Evolutionary conservation across 768 basidiomycete genomes (phyloP).

Genomic region (Amanita thiersii): DNA sequence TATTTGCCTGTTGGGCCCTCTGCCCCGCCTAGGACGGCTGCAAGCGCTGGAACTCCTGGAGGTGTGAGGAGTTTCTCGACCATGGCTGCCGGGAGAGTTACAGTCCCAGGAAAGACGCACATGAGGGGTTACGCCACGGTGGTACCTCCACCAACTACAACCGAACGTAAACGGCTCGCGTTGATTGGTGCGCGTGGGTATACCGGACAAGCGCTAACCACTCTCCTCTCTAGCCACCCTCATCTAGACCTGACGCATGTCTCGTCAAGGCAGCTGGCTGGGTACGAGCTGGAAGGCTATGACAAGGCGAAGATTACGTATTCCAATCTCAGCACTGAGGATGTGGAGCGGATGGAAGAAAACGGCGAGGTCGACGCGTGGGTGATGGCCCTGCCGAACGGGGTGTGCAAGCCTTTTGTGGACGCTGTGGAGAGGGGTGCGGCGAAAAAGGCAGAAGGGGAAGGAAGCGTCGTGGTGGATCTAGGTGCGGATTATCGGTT

Average conservation of each 20-base stretch:
- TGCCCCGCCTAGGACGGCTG: conserved; percentile 45
- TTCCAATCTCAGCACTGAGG: conserved; percentile 67
- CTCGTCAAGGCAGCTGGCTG: conserved; percentile 91
- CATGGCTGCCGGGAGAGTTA: conserved; percentile 19
- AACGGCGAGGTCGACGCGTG: conserved; percentile 91
- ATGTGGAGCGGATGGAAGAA: conserved; percentile 87
- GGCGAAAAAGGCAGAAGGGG: conserved; percentile 38
- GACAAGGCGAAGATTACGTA: conserved; percentile 68
- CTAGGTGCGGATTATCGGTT: conserved; percentile 94
- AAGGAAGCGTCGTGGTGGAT: conserved; percentile 80
- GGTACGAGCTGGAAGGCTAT: conserved; percentile 72
- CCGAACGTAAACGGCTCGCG: conserved; percentile 80
- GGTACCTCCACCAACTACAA: conserved; percentile 34
- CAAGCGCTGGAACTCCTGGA: conserved; percentile 18
- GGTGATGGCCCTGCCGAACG: conserved; percentile 99
- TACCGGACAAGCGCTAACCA: conserved; percentile 89
- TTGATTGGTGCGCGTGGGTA: conserved; percentile 94
- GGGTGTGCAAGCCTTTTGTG: conserved; percentile 92
- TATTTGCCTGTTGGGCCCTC: conserved; percentile 85
- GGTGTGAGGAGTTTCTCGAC: conserved; percentile 57
- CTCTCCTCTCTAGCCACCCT: conserved; percentile 83
- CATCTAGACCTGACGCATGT: conserved; percentile 88
- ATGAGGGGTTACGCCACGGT: conserved; percentile 84
- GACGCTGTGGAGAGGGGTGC: conserved; percentile 84
- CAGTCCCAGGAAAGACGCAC: conserved; percentile 35